A percentile compares a stretch with the other conserved stretches of the same genome.
Evolutionary conservation across 2,329 filamentous ascomycete species (phyloP).

Genomic region (Trichoderma sp.): DNA sequence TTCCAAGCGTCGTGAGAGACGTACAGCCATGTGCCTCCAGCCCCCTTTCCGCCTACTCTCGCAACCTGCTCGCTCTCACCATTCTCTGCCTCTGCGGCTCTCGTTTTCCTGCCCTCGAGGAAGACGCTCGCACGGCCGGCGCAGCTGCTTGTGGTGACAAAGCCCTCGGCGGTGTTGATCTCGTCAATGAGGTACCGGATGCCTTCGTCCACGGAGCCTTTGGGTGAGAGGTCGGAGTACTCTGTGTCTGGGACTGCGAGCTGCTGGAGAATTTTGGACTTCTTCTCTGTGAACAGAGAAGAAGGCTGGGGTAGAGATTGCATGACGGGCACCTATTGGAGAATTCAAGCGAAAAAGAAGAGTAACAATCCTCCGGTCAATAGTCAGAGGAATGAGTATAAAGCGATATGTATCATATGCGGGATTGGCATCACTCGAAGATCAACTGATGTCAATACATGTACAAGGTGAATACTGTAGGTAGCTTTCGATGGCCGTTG

Average conservation of each 20-base stretch:
- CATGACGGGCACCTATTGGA: not conserved
- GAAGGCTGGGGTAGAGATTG: not conserved
- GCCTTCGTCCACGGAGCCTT: slow-evolving; percentile 79
- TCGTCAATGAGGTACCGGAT: slow-evolving; percentile 76
- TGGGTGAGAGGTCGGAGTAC: slow-evolving; percentile 84
- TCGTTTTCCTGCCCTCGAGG: slow-evolving; percentile 69
- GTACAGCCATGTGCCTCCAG: slow-evolving; percentile 81
- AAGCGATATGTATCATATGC: no score
- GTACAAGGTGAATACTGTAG: no score
- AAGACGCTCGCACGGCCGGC: slow-evolving; percentile 87
- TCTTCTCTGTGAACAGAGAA: slow-evolving; percentile 47
- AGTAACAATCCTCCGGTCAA: not conserved
- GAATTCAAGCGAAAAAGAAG: no score
- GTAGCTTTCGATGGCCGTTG: no score
- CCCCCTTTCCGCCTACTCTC: slow-evolving; percentile 80
- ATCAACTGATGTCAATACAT: not conserved
- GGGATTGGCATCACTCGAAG: not conserved
- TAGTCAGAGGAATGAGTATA: not conserved
- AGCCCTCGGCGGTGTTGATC: slow-evolving; percentile 73
- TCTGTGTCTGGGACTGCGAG: slow-evolving; percentile 68
- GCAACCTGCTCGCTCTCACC: slow-evolving; percentile 47
- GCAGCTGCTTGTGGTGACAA: slow-evolving; percentile 93
- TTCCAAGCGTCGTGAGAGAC: slow-evolving; percentile 74
- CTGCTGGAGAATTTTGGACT: slow-evolving; percentile 70
- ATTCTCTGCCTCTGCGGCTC: slow-evolving; percentile 20